phyloP scores from a whole-genome alignment of 352 stramenopile genomes.

The Aphanomyces invadans region DNA sequence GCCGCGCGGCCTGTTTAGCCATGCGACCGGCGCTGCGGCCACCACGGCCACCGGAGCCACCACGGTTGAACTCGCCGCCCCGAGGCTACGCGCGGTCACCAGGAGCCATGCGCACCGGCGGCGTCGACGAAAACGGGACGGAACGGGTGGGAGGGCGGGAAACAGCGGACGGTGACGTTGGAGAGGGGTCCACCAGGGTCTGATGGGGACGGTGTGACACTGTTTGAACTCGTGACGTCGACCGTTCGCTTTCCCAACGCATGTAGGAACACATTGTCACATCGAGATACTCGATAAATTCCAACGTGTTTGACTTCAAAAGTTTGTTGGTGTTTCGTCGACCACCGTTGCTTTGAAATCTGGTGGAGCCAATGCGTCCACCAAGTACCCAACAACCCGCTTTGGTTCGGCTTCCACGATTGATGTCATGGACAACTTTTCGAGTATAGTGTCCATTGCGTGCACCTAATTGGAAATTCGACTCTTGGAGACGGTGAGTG shows the following conservation, averaged over 20 bases:
- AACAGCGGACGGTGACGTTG: too few species aligned
- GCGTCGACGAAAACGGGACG: too few species aligned
- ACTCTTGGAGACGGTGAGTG: not conserved
- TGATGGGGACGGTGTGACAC: too few species aligned
- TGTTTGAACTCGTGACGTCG: too few species aligned
- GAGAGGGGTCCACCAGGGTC: too few species aligned
- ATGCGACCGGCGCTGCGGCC: too few species aligned
- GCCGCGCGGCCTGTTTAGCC: too few species aligned
- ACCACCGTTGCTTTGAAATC: not conserved
- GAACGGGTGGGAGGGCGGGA: too few species aligned
- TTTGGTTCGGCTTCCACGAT: not conserved
- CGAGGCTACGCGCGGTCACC: too few species aligned
- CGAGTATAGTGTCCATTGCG: not conserved
- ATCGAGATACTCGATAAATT: not conserved
- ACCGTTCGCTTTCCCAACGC: not conserved
- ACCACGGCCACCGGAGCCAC: too few species aligned
- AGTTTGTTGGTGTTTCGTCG: not conserved
- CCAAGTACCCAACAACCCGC: not conserved
- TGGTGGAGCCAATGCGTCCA: not conserved
- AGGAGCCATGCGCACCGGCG: too few species aligned
- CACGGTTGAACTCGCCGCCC: too few species aligned
- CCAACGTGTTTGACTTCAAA: not conserved
- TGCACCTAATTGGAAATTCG: not conserved
- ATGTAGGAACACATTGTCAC: not conserved
- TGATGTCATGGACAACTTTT: not conserved